Base-by-base conservation (phyloP, 805 yeast species). In the Helenozyma rhizophorensis region DNA sequence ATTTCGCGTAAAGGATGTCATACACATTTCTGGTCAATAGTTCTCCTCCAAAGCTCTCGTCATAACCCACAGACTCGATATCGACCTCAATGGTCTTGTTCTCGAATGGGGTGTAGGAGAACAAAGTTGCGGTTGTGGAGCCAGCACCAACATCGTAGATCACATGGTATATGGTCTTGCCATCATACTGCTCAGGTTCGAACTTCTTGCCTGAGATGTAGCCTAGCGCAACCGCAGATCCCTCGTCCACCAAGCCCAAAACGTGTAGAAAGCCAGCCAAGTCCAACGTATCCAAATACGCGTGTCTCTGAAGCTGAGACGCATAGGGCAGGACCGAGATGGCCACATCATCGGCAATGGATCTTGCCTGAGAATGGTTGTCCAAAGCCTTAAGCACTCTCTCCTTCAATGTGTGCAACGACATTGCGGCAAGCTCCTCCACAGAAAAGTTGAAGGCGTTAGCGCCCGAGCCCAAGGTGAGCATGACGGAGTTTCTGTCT, bases 121-220 rank as follows among this genome's bases (percentile, higher is more conserved):
- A 75, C n/a, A 93, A 62, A 0, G 97, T 83, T 2, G 95, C 95
- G 34, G 80, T 76, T 0, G 95, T 83, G 1, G 95, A 80, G 1
- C 95, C 95, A 4, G 96, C 90, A 28, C 98, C 98, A 74, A 84
- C 75, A 56, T 93, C 98, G 53, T 81, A 87, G 22, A 93, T 72
- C 30, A 87, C 53, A 52, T 84, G 84, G 49, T 77, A 71, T 46
- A 76, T 76, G 35, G 68, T 72, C 18, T 38, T 44, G 22, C 45
- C 58, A 23, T 53, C 46, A 34, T 50, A 58, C 28, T 62, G 62
- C 3, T 67, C 70, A 14, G 51, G 47, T 3, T 55, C 56, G 6
- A 56, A 51, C 22, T 59, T 57, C 39, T 72, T 72, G 27, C 73
- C 70, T 21, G 83, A 68, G 2, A 86, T 85, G 54, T 77, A 89